Base-by-base conservation (phyloP, 805 yeast species). In the Cyberlindnera maclurae region DNA sequence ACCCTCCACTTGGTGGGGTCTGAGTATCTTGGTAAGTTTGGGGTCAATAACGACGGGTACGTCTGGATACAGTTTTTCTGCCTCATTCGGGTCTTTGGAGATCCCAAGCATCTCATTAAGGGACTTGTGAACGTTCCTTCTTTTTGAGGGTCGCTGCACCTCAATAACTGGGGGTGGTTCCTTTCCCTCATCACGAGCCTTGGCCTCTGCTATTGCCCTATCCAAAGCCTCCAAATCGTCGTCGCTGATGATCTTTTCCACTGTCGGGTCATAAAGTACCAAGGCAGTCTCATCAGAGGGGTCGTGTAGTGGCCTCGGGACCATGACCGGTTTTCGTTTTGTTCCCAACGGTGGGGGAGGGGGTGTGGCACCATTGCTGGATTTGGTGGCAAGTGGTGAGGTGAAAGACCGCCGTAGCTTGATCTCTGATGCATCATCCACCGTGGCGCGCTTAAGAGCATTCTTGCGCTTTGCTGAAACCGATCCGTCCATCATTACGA, bases 41-140 rank as follows among this genome's bases (percentile, higher is more conserved):
- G 98, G 98, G 58, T 93, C 98, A 34, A 93, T 83, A 1, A 93
- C 97, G 7, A 93, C 97, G 0, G 98, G 95, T 8, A 93, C 97
- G 54, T 85, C 80, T 0, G 95, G 86, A 48, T 75, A 79, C 45
- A 70, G 76, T 43, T 64, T 67, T 34, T 51, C 59, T 24, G 62
- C 65, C 62, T 71, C 78, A 37, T 69, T 69, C 1, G 77, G 73
- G 29, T 67, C 64, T 30, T 64, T 67, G 5, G 71, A 63, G 16
- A 86, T 77, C 0, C 96, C 96, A 31, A 93, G 65, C 24, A 93
- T 74, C 43, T 88, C 96, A 8, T 80, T 82, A 35, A 90, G 60
- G 0, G 90, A 73, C 51, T 76, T 80, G 50, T 84, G 85, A 3
- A 65, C 68, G 29, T 68, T 63, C 42, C 68, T 59, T 44, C 62